These are phyloP conservation scores for Millerozyma acaciae DNA, from an alignment of 805 yeast species.

Conservation along the genomic window DNA sequence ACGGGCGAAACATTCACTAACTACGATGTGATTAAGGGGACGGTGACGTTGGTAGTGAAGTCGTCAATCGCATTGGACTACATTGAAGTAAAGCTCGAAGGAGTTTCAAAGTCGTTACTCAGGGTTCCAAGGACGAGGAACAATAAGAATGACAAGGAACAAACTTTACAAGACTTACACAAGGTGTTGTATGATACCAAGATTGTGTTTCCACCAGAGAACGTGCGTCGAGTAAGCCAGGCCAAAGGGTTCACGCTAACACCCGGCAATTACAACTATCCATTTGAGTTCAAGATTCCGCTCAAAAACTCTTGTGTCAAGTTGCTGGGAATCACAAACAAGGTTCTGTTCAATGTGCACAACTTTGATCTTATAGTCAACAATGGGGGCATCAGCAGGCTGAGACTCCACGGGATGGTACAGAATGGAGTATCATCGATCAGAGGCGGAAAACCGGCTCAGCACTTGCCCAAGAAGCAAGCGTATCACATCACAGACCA, in stretches of 20 bases:
- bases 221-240: conserved; percentile 40
- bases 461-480: conserved; percentile 2
- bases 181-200: conserved; percentile 46
- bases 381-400: conserved; percentile 26
- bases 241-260: conserved; percentile 44
- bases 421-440: conserved; percentile 7
- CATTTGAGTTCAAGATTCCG: conserved; percentile 46
- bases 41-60: conserved; percentile 34
- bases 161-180: conserved; percentile 35
- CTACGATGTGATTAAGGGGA: conserved; percentile 41
- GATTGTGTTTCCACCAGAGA: conserved; percentile 51
- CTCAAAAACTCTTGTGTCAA: conserved; percentile 38
- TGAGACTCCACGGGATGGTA: conserved; percentile 16
- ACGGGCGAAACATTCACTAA: conserved; percentile 46
- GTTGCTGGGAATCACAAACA: conserved; percentile 31
- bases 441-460: background rate
- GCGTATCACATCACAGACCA: conserved; percentile 25
- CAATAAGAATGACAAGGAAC: conserved; percentile 14
- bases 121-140: conserved; percentile 18
- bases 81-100: conserved; percentile 52
- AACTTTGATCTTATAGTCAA: conserved; percentile 27
- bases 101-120: conserved; percentile 39
- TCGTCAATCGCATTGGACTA: conserved; percentile 41
- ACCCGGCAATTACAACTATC: conserved; percentile 49
- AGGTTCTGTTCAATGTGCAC: conserved; percentile 26